Evolutionary conservation across 345 rosid species (phyloP).

Genomic region (Mercurialis annua): DNA sequence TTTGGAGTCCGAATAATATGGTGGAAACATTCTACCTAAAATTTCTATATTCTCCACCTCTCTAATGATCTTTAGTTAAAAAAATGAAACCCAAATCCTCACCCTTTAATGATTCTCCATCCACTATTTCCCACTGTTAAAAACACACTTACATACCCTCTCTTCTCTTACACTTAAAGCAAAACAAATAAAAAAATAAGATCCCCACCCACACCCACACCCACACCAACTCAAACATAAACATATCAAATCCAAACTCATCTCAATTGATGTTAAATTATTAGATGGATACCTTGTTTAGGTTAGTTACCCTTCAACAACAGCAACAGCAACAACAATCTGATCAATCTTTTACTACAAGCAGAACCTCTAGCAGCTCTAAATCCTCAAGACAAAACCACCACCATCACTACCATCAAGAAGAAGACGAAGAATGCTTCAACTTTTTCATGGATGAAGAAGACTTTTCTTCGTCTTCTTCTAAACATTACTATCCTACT

Average conservation of each 20-base stretch:
- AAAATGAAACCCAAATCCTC: conserved; percentile 1
- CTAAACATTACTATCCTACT: conserved; percentile 46
- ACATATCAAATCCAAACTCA: not conserved
- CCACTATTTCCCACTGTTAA: conserved; percentile 27
- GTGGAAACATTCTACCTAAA: too few relatives aligned
- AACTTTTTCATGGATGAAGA: conserved; percentile 99
- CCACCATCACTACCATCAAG: conserved; percentile 43
- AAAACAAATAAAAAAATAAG: not conserved
- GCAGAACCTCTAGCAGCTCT: conserved; percentile 81
- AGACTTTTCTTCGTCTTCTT: conserved; percentile 96
- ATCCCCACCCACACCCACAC: conserved; percentile 5
- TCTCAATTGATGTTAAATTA: conserved; percentile 38
- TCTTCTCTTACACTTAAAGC: conserved; percentile 2
- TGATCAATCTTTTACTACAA: conserved; percentile 70
- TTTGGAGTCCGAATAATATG: too few relatives aligned
- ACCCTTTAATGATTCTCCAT: conserved; percentile 25
- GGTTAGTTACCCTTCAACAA: conserved; percentile 70
- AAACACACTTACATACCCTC: conserved; percentile 22
- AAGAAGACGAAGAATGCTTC: conserved; percentile 91
- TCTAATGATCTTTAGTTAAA: not conserved
- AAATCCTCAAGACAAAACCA: conserved; percentile 64
- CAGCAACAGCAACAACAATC: conserved; percentile 69
- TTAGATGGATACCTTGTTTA: conserved; percentile 93
- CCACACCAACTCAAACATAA: too few relatives aligned
- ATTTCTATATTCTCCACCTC: not conserved